Evolutionary conservation across 805 yeast genomes (phyloP), one percentile per base, ranked within the genome.

Genomic region (Spathaspora passalidarum): DNA sequence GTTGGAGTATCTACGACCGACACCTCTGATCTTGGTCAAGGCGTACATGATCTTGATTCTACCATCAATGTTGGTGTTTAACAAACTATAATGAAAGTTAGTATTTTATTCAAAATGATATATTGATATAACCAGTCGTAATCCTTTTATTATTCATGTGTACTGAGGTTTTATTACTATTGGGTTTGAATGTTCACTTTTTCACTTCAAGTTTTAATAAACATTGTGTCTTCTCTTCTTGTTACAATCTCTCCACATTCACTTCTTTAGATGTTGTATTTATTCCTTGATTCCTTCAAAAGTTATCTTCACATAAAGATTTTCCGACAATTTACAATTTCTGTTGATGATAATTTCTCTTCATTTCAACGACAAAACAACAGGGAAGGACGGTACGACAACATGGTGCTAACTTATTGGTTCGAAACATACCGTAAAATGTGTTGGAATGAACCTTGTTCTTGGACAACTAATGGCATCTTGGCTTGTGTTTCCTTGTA

Each of bases 51-150:
- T 85, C 86, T 94, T 94, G 85, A 92, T 92, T 90, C 96, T 91
- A 87, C 99, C 99, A 80, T 94, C 99, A 76, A 94, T 97, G 91
- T 94, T 94, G 81, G 99, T 94, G 90, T 95, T 94, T 81, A 94
- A 89, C 83, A 94, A 88, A 92, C 96, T 86, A 73, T 52, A 61
- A 43, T 32, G n/a, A 53, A 38, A 39, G 67, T 61, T 62, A 61
- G 66, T 62, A 62, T 25, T n/a, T n/a, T n/a, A n/a, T n/a, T n/a
- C n/a, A n/a, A n/a, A n/a, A n/a, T n/a, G n/a, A n/a, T n/a, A n/a
- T n/a, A n/a, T n/a, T n/a, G n/a, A n/a, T n/a, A n/a, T n/a, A n/a
- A n/a, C n/a, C n/a, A n/a, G n/a, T n/a, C n/a, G n/a, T n/a, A n/a
- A n/a, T n/a, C n/a, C n/a, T n/a, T n/a, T n/a, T n/a, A n/a, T n/a